Evolutionary conservation across 169 alveolate genomes (phyloP).

Genomic region (Cytauxzoon felis): DNA sequence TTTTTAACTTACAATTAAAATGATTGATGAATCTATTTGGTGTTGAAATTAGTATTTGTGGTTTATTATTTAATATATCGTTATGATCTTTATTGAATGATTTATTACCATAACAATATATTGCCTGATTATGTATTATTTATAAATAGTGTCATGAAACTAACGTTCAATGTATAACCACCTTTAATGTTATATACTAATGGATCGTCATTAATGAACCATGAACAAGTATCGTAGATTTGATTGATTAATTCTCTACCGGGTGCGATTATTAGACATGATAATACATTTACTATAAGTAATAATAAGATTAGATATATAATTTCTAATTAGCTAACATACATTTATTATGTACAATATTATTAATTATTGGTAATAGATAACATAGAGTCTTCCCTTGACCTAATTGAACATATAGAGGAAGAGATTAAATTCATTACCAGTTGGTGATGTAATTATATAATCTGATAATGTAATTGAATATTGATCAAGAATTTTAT

Average conservation of each 20-base stretch:
- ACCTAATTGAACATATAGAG: slow-evolving; percentile 9
- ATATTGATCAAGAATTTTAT: slow-evolving; percentile 17
- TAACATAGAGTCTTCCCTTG: slow-evolving; percentile 63
- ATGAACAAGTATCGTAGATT: slow-evolving; percentile 65
- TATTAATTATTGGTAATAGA: slow-evolving; percentile 42
- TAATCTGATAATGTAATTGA: slow-evolving; percentile 36
- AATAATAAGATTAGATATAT: neutral
- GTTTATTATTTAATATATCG: slow-evolving; percentile 16
- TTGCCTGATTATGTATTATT: neutral
- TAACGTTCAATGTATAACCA: slow-evolving; percentile 16
- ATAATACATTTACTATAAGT: slow-evolving; percentile 6
- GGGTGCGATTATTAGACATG: slow-evolving; percentile 83
- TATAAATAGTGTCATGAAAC: neutral
- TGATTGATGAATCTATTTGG: slow-evolving; percentile 56
- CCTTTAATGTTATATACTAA: slow-evolving; percentile 23
- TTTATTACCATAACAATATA: slow-evolving; percentile 32
- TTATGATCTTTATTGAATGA: slow-evolving; percentile 45
- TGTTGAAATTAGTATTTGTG: slow-evolving; percentile 46
- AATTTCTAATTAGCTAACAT: no score
- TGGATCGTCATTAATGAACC: slow-evolving; percentile 35
- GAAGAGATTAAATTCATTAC: no score
- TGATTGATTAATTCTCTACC: slow-evolving; percentile 91
- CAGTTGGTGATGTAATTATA: slow-evolving; percentile 57
- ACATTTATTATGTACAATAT: slow-evolving; percentile 28
- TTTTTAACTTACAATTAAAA: neutral